Conservation (phyloP, 2,329 filamentous ascomycete species). For the Pyrenophora graminea region DNA sequence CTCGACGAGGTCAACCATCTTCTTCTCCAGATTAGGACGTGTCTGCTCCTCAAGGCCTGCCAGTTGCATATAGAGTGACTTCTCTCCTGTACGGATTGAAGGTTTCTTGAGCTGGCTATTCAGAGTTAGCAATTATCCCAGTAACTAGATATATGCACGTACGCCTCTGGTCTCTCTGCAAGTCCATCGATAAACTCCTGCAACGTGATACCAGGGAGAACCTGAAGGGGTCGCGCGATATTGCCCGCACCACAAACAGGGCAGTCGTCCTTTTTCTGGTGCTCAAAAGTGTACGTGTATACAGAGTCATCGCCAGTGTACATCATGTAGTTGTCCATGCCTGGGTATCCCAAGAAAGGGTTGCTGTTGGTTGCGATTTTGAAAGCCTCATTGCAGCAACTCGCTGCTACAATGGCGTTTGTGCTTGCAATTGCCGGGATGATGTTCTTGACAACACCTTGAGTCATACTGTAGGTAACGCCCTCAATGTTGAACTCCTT, state of each 20-base stretch:
- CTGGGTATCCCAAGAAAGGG: conserved; percentile 74
- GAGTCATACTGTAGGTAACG: conserved; percentile 92
- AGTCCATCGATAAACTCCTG: conserved; percentile 85
- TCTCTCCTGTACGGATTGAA: conserved; percentile 77
- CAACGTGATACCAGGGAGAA: conserved; percentile 73
- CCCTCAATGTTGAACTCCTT: conserved; percentile 87
- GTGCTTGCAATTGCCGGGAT: conserved; percentile 98
- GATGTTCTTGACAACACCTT: conserved; percentile 99
- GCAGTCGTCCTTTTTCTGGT: conserved; percentile 92
- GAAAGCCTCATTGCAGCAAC: conserved; percentile 95
- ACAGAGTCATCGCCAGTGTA: conserved; percentile 95
- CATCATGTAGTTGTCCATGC: conserved; percentile 91
- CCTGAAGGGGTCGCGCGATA: conserved; percentile 72
- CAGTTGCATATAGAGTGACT: conserved; percentile 90
- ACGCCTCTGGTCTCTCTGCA: conserved; percentile 78
- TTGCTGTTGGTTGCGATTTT: conserved; percentile 87
- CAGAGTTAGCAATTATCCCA: conserved; percentile 13
- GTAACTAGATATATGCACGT: conserved; percentile 22
- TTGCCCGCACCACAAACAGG: conserved; percentile 80
- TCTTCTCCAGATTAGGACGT: conserved; percentile 77
- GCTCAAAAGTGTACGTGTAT: conserved; percentile 96
- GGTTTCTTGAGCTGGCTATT: conserved; percentile 83
- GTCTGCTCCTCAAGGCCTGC: conserved; percentile 83
- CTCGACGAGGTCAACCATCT: conserved; percentile 73
- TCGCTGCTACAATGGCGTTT: conserved; percentile 93